Conservation (phyloP, 2,329 filamentous ascomycete species). For the Fusarium continuum region DNA sequence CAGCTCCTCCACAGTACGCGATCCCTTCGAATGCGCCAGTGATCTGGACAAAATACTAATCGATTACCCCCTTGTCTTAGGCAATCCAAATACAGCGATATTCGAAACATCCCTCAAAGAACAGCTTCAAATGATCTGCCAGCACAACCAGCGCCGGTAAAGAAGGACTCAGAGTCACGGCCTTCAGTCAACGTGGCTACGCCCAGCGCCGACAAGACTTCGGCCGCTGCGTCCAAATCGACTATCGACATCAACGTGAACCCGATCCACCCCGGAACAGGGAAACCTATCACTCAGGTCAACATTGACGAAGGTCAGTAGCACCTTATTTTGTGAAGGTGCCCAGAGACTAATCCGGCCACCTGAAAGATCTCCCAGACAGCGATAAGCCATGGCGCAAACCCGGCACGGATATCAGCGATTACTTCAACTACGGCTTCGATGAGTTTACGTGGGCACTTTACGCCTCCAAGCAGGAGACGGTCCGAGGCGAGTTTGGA, state of each 20-base stretch:
- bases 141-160: constrained; percentile 56
- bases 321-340: too few species aligned
- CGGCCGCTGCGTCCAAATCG: constrained; percentile 77
- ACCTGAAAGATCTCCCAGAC: constrained; percentile 68
- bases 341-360: constrained; percentile 6
- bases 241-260: constrained; percentile 86
- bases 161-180: constrained; percentile 57
- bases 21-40: not conserved
- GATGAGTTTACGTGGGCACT: constrained; percentile 98
- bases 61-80: constrained; percentile 46
- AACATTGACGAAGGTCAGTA: constrained; percentile 73
- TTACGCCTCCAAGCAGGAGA: constrained; percentile 89
- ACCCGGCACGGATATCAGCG: constrained; percentile 91
- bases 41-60: constrained; percentile 8
- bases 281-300: constrained; percentile 81
- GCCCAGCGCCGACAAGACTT: constrained; percentile 63
- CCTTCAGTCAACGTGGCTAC: constrained; percentile 46
- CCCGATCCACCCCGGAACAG: constrained; percentile 79
- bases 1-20: constrained; percentile 66
- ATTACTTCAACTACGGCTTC: constrained; percentile 99
- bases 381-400: constrained; percentile 96
- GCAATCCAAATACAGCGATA: constrained; percentile 70
- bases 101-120: constrained; percentile 70
- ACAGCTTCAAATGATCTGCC: constrained; percentile 62
- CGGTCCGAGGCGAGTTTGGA: constrained; percentile 77